Evolutionary conservation across 306 rosid species (phyloP).

Genomic region (Citrullus mucosospermus): DNA sequence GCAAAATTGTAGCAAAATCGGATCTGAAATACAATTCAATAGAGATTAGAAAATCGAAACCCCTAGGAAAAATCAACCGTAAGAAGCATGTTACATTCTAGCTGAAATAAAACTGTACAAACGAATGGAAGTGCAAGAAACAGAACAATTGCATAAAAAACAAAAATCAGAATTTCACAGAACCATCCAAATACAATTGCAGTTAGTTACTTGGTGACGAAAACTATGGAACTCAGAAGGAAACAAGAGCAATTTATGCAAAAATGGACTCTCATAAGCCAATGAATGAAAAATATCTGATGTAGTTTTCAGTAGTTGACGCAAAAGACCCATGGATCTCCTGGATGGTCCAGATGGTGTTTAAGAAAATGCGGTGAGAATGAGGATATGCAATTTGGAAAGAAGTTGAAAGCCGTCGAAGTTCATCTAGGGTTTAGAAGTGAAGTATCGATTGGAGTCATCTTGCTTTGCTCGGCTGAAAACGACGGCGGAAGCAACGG

Average conservation of each 20-base stretch:
- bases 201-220: conserved; percentile 37
- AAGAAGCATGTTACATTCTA: neutral
- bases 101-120: neutral
- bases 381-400: conserved; percentile 20
- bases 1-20: neutral
- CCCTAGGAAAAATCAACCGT: neutral
- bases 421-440: conserved; percentile 7
- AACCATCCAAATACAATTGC: neutral
- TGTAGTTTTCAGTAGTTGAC: conserved; percentile 23
- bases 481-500: too few relatives aligned
- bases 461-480: conserved; percentile 2
- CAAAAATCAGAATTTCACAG: neutral
- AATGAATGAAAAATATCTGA: conserved; percentile 23
- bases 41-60: neutral
- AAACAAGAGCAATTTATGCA: conserved; percentile 34
- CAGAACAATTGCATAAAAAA: neutral
- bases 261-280: conserved; percentile 43
- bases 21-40: conserved; percentile 39
- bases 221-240: conserved; percentile 33
- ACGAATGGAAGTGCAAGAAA: neutral
- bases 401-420: conserved; percentile 8
- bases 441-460: conserved; percentile 35
- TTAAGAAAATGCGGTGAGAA: conserved; percentile 33
- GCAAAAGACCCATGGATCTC: conserved; percentile 22
- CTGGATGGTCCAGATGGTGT: conserved; percentile 28